A percentile compares a stretch with the other conserved stretches of the same genome.
Conservation (phyloP, 2,329 filamentous ascomycete genomes). For the Ceratocystiopsis sp. region DNA sequence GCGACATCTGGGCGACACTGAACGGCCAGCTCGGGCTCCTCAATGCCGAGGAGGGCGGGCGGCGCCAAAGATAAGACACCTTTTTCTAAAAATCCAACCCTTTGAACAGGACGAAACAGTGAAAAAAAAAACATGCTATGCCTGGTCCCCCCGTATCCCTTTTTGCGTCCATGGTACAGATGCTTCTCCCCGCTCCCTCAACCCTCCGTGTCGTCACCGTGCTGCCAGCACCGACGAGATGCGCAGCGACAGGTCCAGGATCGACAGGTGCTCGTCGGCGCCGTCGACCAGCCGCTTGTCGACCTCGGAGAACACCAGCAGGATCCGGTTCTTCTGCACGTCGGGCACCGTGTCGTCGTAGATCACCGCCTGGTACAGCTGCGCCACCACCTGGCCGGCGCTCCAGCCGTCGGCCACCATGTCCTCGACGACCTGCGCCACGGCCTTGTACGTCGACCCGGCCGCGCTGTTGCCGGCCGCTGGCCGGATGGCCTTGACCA, state of each 20-base stretch:
- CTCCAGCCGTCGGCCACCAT: constrained; percentile 97
- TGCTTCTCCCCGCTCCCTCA: no score
- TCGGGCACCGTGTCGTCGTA: constrained; percentile 74
- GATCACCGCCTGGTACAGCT: constrained; percentile 70
- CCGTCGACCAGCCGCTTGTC: constrained; percentile 93
- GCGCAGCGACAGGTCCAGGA: constrained; percentile 69
- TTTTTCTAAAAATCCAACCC: no score
- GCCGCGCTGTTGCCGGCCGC: constrained; percentile 19
- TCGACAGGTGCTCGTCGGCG: constrained; percentile 82
- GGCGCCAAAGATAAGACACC: no score
- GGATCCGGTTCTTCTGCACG: constrained; percentile 77
- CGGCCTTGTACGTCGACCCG: constrained; percentile 49
- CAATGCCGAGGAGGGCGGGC: constrained; percentile 8
- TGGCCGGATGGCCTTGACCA: constrained; percentile 64
- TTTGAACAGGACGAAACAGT: no score
- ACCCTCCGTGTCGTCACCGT: constrained; percentile 8
- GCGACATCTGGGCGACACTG: constrained; percentile 32
- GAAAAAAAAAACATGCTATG: no score
- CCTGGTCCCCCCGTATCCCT: no score
- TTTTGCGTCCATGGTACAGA: no score
- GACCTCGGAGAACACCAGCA: constrained; percentile 76
- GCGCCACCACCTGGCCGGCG: constrained; percentile 63
- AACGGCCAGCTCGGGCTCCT: constrained; percentile 38
- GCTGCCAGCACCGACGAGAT: constrained; percentile 56
- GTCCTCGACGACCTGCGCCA: constrained; percentile 70